Base-by-base conservation (phyloP, 2,329 filamentous ascomycete species). In the Penicillium sp. region DNA sequence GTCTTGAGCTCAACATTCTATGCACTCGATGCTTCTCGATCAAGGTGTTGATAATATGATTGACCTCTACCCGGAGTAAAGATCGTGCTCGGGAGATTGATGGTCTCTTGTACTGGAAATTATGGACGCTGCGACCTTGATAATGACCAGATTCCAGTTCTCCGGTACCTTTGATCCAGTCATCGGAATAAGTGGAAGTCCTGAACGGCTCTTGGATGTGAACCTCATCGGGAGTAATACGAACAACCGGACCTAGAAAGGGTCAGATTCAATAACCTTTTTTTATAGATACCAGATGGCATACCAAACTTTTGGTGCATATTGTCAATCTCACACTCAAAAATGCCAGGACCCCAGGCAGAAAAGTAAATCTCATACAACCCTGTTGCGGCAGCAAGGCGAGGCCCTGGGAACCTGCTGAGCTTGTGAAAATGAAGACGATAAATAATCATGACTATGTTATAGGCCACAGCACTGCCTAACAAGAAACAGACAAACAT, bases 381-480 rank as follows among this genome's bases (percentile, higher is more conserved):
- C 11, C 62, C 63, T 2, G 63, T 66, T 41, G 64, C 44, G 11
- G 62, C 60, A 15, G 65, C 65, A 23, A 66, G 48, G 0, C 57
- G 57, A 10, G 65, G 65, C n/a, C 65, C 65, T 0, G 65, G 64
- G 45, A 60, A 63, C 47, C 39, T 60, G 41, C 58, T 65, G 2
- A 67, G 52, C 16, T 64, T 57, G 21, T 67, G 65, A 16, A 66
- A 51, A 48, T 64, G 50, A n/a, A 67, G 59, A n/a, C 64, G 64
- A 40, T 66, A 66, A 29, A 67, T 33, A n/a, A 48, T 31, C 39
- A 58, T 60, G 27, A 65, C 57, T 31, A 66, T 43, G 43, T 50
- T 51, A 41, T 66, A 66, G 51, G 65, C 58, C 47, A 67, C 21
- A 5, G 56, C 45, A 51, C 64, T 66, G n/a, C 65, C 65, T 7